Conservation (phyloP, 129 eudicot species). For the Centella asiatica region DNA sequence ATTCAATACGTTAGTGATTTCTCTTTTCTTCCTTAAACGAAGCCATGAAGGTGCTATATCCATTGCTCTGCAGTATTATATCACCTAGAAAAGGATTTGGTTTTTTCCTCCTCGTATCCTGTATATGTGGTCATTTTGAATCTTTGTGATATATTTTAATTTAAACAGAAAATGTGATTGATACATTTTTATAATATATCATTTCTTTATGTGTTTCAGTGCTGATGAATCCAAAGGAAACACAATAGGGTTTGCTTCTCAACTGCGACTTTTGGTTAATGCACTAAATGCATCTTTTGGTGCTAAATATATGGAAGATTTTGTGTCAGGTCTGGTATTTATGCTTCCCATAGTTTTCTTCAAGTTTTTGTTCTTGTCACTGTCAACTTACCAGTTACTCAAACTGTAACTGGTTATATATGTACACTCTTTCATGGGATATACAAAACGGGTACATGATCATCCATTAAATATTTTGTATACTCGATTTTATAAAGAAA, state of each 20-base stretch:
- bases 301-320: slow-evolving; percentile 83
- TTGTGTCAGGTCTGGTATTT: slow-evolving; percentile 62
- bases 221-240: slow-evolving; percentile 33
- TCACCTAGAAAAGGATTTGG: not conserved
- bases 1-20: too few relatives aligned
- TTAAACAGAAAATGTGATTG: not conserved
- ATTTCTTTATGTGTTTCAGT: slow-evolving; percentile 22
- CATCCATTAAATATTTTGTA: too few relatives aligned
- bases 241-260: slow-evolving; percentile 84
- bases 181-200: slow-evolving; percentile 3
- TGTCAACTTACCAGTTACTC: not conserved
- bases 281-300: slow-evolving; percentile 60
- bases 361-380: not conserved
- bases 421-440: too few relatives aligned
- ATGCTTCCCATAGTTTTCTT: not conserved
- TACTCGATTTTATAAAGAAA: too few relatives aligned
- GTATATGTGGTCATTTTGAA: not conserved
- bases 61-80: not conserved
- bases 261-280: slow-evolving; percentile 54
- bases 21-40: too few relatives aligned
- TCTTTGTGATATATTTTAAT: not conserved
- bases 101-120: not conserved
- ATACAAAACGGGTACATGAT: too few relatives aligned
- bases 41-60: not conserved
- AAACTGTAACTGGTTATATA: too few relatives aligned